A percentile compares a stretch with the other conserved stretches of the same genome.
phyloP scores from a whole-genome alignment of 257 asterid genomes.

The Salvia rosmarinus region DNA sequence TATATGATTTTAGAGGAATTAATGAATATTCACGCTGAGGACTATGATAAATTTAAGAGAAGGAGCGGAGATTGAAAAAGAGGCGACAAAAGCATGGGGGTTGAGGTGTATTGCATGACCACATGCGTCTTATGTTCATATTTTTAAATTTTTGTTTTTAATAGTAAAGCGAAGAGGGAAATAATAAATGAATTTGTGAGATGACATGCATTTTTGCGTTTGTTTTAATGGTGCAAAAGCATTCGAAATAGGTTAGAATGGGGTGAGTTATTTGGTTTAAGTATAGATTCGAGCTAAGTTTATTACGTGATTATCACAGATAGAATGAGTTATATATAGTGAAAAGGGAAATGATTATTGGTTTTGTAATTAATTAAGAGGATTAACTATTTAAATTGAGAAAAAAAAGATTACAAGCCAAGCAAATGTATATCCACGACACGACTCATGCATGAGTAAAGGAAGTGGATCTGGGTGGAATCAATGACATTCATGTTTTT shows the following conservation, averaged over 20 bases:
- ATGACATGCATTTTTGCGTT: conserved; percentile 13
- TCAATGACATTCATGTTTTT: not conserved
- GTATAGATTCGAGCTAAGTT: conserved; percentile 50
- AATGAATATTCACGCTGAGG: not conserved
- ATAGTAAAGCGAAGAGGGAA: conserved; percentile 19
- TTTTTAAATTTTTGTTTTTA: not conserved
- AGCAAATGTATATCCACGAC: not conserved
- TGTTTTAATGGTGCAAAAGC: conserved; percentile 44
- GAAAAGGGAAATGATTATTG: too few species aligned
- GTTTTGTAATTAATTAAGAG: too few species aligned
- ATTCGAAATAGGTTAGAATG: conserved; percentile 60
- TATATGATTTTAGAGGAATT: not conserved
- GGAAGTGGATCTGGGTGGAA: too few species aligned
- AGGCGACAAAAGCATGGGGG: conserved; percentile 73
- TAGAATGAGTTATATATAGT: too few species aligned
- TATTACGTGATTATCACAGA: conserved; percentile 24
- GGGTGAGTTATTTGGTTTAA: conserved; percentile 80
- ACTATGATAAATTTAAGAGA: conserved; percentile 31
- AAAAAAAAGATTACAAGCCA: not conserved
- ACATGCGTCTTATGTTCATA: conserved; percentile 50
- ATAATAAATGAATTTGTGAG: conserved; percentile 10
- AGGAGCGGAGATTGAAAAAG: conserved; percentile 13
- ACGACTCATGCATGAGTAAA: not conserved
- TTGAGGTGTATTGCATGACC: conserved; percentile 61
- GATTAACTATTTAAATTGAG: conserved; percentile 2